Base-by-base conservation (phyloP, 1,284 basidiomycete genomes). In the Cutaneotrichosporon mucoides region DNA sequence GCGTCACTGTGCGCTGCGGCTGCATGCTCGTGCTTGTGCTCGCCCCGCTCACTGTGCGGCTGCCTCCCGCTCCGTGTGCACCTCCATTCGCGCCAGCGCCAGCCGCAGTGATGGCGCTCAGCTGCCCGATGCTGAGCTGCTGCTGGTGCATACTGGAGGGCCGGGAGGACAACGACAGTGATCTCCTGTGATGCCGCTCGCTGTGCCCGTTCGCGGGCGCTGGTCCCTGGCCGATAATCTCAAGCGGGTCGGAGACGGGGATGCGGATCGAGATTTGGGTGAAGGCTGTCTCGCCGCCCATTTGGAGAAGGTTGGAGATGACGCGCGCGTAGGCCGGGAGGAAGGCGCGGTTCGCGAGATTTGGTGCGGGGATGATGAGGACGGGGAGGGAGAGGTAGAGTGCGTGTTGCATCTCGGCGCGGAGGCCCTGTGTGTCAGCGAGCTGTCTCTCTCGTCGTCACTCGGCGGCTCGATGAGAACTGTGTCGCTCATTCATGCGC, bases 301-400 rank as follows among this genome's bases (percentile, higher is more conserved):
- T 83, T 62, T 83, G 83, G 49, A 97, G 83, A 59, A 88, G 87
- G 36, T 86, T 83, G 71, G 88, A 88, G 72, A 99, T 83, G 37
- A 89, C 88, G 55, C 96, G 87, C 12, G 92, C 96, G 73, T 98
- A 99, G 48, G 93, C 92, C 15, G 92, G 86, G 38, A 94, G 84
- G 72, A 88, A 86, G 3, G 85, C 85, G 48, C 91, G 85, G 73
- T 94, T 90, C 57, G 88, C 85, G 0, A 94, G 92, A 7, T 66
- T 63, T 16, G 78, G 78, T 2, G 92, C 84, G n/a, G 95, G 94
- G 3, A 99, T 83, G 66, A 99, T 87, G 16, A 90, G 86, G 35
- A 87, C 86, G 34, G 86, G 85, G 24, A 97, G 83, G 64, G 89
- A 89, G 60, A 99, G 85, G 79, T 99, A 97, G 0, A 92, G 86